Conservation (phyloP, 2,329 filamentous ascomycete species). For the Eutypella sp. region DNA sequence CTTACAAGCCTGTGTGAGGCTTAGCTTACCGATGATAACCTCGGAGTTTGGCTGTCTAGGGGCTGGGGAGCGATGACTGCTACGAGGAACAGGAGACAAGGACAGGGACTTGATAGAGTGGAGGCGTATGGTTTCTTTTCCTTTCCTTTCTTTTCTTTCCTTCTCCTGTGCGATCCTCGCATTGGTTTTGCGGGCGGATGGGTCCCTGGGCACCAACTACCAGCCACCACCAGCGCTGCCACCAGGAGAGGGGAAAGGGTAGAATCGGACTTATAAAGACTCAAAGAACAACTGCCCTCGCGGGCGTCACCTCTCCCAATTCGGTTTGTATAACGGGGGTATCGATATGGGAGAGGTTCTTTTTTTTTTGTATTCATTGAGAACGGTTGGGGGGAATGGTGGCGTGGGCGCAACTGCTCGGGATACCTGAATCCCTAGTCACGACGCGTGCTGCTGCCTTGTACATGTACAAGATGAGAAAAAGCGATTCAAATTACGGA, state of each 20-base stretch:
- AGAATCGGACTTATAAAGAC: slow-evolving; percentile 20
- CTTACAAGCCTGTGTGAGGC: slow-evolving; percentile 6
- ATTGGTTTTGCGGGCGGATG: no score
- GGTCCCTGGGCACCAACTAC: slow-evolving; percentile 23
- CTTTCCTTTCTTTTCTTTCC: not conserved
- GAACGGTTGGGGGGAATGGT: no score
- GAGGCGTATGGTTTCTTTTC: slow-evolving; percentile 16
- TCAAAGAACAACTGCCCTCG: slow-evolving; percentile 19
- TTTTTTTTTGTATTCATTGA: no score
- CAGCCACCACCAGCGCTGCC: no score
- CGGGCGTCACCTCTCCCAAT: slow-evolving; percentile 15
- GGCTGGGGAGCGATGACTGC: slow-evolving; percentile 7
- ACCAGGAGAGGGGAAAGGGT: slow-evolving; percentile 14
- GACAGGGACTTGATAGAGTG: slow-evolving; percentile 17
- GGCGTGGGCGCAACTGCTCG: no score
- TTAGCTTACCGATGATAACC: not conserved
- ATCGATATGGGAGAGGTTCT: no score
- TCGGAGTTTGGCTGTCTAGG: not conserved
- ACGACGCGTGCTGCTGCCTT: not conserved
- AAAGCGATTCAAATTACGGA: not conserved
- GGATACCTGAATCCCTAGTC: no score
- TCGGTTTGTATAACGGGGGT: slow-evolving; percentile 6
- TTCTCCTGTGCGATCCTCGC: slow-evolving; percentile 22
- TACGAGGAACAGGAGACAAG: slow-evolving; percentile 14
- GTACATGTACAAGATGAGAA: not conserved